Conservation (phyloP, 768 basidiomycete genomes). For the Rhizopogon salebrosus region DNA sequence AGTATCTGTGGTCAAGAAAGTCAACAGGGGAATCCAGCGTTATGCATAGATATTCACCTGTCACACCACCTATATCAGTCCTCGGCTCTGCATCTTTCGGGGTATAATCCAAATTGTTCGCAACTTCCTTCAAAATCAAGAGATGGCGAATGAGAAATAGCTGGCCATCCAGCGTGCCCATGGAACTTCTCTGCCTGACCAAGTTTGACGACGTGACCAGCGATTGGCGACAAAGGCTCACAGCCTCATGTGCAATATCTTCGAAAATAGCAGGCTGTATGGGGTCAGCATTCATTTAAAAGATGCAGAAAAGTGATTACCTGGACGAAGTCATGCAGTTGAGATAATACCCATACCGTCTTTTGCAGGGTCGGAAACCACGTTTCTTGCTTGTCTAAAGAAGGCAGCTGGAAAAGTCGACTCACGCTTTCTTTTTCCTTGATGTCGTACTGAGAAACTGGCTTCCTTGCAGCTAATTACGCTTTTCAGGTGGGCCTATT, state of each 20-base stretch:
- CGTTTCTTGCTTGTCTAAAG: slow-evolving; percentile 69
- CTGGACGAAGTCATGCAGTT: slow-evolving; percentile 89
- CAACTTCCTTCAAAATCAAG: slow-evolving; percentile 87
- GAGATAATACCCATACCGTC: slow-evolving; percentile 87
- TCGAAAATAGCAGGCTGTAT: slow-evolving; percentile 88
- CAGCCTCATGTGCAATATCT: slow-evolving; percentile 93
- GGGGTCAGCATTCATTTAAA: background rate
- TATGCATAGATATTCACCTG: slow-evolving; percentile 37
- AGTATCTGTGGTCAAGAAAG: slow-evolving; percentile 16
- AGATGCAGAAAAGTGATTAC: slow-evolving; percentile 36
- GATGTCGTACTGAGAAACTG: slow-evolving; percentile 37
- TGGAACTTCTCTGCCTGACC: slow-evolving; percentile 46
- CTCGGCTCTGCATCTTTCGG: slow-evolving; percentile 40
- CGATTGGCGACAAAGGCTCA: slow-evolving; percentile 77
- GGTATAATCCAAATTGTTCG: slow-evolving; percentile 65
- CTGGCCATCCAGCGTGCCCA: slow-evolving; percentile 58
- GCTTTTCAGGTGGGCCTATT: background rate
- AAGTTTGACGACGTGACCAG: slow-evolving; percentile 68
- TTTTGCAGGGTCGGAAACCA: slow-evolving; percentile 91
- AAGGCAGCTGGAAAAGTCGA: slow-evolving; percentile 65
- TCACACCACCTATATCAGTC: slow-evolving; percentile 47
- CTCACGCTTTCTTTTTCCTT: slow-evolving; percentile 67
- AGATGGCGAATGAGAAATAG: slow-evolving; percentile 90
- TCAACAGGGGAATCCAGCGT: background rate
- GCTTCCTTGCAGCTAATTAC: slow-evolving; percentile 41